These are phyloP conservation scores for Leptoxyphium fumago DNA, from an alignment of 2,329 filamentous ascomycete species.

Conservation along the genomic window DNA sequence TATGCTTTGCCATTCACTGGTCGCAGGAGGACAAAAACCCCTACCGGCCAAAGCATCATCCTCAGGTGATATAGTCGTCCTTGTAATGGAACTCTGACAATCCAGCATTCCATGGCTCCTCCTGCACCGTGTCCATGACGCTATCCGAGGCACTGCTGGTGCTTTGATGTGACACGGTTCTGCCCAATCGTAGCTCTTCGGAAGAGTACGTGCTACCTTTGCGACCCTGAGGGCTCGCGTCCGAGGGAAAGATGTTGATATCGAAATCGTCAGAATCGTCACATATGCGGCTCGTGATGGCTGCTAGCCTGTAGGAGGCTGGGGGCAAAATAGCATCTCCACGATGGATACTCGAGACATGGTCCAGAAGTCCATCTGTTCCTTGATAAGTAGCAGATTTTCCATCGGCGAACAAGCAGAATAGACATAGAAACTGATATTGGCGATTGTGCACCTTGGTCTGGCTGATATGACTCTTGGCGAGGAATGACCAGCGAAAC, in stretches of 20 bases:
- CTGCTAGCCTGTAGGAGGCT: conserved; percentile 27
- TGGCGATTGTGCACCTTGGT: conserved; percentile 17
- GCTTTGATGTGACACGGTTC: neutral
- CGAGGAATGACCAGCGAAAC: conserved; percentile 33
- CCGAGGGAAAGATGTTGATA: conserved; percentile 28
- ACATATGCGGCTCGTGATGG: conserved; percentile 27
- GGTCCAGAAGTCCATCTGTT: conserved; percentile 28
- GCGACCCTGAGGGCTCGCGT: neutral
- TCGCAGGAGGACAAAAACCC: too few species aligned
- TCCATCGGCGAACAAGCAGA: conserved; percentile 28
- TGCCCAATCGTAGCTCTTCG: neutral
- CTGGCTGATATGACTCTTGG: conserved; percentile 29
- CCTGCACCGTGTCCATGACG: conserved; percentile 1
- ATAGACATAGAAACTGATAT: conserved; percentile 30
- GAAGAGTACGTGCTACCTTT: neutral
- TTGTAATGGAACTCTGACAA: conserved; percentile 19
- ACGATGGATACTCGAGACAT: conserved; percentile 20
- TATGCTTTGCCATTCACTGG: too few species aligned
- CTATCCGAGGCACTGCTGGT: neutral
- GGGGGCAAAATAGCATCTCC: conserved; percentile 20
- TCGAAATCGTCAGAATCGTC: conserved; percentile 30
- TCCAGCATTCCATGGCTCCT: conserved; percentile 15
- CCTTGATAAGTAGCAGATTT: conserved; percentile 25
- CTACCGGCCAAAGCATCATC: too few species aligned
- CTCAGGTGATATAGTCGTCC: conserved; percentile 3